Base-by-base conservation (phyloP, 2,329 filamentous ascomycete genomes). In the Pestalotiopsis sp. region DNA sequence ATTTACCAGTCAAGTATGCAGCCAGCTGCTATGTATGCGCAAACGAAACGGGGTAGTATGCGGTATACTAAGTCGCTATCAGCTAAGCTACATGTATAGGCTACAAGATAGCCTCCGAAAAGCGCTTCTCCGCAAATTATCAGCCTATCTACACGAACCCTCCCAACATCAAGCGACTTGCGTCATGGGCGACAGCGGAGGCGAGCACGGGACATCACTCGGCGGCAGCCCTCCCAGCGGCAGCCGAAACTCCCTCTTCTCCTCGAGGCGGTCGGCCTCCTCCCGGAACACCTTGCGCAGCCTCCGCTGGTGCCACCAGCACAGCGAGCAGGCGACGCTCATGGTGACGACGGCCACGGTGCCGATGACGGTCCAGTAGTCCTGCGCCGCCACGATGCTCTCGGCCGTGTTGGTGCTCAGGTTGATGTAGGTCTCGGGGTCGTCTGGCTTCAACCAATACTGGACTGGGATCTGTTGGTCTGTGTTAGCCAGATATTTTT, bases 271-370 rank as follows among this genome's bases (percentile, higher is more conserved):
- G 7, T 77, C 72, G 11, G 76, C 77, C 66, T 78, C 74, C 6
- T 75, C 75, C 5, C 71, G 68, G 66, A 78, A 78, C 9, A 76
- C 64, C 36, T 74, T 76, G n/a, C 76, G 70, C 57, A 78, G 67
- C n/a, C 75, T 70, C 6, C 75, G 71, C 66, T 78, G 76, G 52
- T 79, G 77, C 77, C 77, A 79, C 77, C 76, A 78, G 9, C 75
- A 75, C 31, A 78, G 69, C 13, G 75, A 71, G 25, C 73, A 76
- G 3, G 77, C 72, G 9, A 76, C 68, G 31, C 72, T 73, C 17
- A 78, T 67, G 3, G 75, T 60, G 0, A 70, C 72, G 6, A 77
- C 75, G 0, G 74, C 72, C 4, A 69, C 72, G n/a, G 67, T 73
- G 0, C 76, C 75, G 4, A 72, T 74, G 6, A 72, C 66, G 0